A percentile compares a stretch with the other conserved stretches of the same genome.
phyloP scores from a whole-genome alignment of 2,329 filamentous ascomycete species.

The Lachnellula cervina region DNA sequence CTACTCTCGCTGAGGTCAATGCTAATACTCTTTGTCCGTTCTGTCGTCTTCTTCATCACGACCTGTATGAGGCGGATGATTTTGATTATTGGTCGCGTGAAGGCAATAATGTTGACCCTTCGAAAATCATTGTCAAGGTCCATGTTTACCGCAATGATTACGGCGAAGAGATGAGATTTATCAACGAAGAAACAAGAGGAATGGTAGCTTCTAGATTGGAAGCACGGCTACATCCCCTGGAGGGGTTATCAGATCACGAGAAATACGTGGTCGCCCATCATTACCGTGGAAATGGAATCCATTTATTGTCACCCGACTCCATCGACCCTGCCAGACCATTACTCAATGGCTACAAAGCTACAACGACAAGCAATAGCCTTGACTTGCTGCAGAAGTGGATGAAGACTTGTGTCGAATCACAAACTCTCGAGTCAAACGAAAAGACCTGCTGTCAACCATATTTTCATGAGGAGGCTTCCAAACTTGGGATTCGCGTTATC shows the following conservation, averaged over 20 bases:
- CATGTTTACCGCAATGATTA: background rate
- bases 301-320: slow-evolving; percentile 1
- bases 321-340: background rate
- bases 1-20: background rate
- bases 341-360: background rate
- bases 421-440: background rate
- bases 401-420: background rate
- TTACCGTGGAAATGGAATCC: background rate
- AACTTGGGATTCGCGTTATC: background rate
- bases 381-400: background rate
- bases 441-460: background rate
- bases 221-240: background rate
- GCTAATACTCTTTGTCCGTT: background rate
- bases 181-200: background rate
- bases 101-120: background rate
- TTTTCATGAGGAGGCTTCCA: background rate
- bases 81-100: background rate
- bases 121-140: background rate
- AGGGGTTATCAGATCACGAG: background rate
- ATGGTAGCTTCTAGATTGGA: background rate
- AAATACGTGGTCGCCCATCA: background rate
- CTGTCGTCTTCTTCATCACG: slow-evolving; percentile 1
- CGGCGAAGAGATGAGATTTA: background rate
- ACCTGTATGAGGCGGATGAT: background rate
- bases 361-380: background rate